Evolutionary conservation across 1,139 yeast species (phyloP).

Genomic region (Saccharomyces hybrid): DNA sequence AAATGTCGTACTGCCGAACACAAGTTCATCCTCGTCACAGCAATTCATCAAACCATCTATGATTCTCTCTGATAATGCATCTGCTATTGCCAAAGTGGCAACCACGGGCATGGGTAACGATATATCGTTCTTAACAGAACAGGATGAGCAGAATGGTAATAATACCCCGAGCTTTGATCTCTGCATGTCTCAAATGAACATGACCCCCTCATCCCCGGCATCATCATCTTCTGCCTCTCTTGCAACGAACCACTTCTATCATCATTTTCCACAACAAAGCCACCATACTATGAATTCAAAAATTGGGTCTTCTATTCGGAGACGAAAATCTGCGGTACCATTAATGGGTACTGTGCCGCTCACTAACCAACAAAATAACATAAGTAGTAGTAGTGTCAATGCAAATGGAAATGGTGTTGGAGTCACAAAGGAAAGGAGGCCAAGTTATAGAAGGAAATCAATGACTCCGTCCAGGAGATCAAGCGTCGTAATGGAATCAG

Average conservation of each 20-base stretch:
- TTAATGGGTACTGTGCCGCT: not conserved
- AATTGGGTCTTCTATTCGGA: not conserved
- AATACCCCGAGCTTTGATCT: slow-evolving; percentile 41
- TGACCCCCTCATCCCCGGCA: not conserved
- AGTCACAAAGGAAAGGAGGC: slow-evolving; percentile 13
- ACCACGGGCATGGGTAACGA: slow-evolving; percentile 51
- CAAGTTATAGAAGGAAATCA: slow-evolving; percentile 25
- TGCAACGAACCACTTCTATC: not conserved
- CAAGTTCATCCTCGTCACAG: not conserved
- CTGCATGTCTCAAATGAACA: slow-evolving; percentile 56
- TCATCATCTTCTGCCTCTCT: not conserved
- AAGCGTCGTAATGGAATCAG: not conserved
- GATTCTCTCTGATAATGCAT: slow-evolving; percentile 12
- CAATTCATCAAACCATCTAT: slow-evolving; percentile 16
- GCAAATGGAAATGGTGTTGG: not conserved
- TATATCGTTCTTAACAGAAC: slow-evolving; percentile 32
- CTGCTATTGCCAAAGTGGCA: slow-evolving; percentile 14
- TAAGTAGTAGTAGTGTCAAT: not conserved
- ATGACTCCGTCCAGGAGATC: not conserved
- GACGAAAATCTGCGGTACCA: not conserved
- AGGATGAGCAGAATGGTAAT: not conserved
- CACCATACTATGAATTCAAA: not conserved
- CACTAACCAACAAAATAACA: not conserved
- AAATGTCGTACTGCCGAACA: not conserved
- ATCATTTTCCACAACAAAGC: not conserved